A percentile compares a stretch with the other conserved stretches of the same genome.
These are phyloP conservation scores for Daldinia childiae DNA, from an alignment of 495 filamentous ascomycete genomes.

Conservation along the genomic window DNA sequence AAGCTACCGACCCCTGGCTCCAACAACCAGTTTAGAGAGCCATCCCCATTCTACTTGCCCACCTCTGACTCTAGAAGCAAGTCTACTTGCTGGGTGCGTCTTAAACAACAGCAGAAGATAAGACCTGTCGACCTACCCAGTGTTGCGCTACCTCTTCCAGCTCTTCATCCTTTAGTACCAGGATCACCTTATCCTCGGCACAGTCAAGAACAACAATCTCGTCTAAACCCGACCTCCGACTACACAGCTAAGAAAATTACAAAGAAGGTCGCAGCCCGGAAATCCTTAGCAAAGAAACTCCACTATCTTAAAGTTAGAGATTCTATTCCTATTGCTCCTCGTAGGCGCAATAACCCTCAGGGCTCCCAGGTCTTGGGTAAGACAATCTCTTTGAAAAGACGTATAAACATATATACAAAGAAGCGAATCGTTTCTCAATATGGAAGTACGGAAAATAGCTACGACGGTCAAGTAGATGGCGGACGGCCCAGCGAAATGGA, in stretches of 20 bases:
- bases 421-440: not conserved
- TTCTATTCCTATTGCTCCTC: not conserved
- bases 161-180: not conserved
- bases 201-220: not conserved
- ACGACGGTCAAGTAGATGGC: not conserved
- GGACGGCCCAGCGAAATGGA: too few relatives aligned
- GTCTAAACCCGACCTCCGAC: not conserved
- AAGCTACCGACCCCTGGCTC: too few relatives aligned
- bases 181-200: not conserved
- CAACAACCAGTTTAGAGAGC: not conserved
- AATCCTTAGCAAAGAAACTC: not conserved
- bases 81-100: not conserved
- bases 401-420: not conserved
- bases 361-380: not conserved
- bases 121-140: not conserved
- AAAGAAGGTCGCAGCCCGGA: not conserved
- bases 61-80: not conserved
- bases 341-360: not conserved
- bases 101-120: not conserved
- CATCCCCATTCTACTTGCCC: conserved; percentile 1
- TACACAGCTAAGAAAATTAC: not conserved
- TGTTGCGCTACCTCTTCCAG: not conserved
- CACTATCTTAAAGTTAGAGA: not conserved
- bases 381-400: not conserved
- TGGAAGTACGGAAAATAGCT: not conserved